Percentiles rank a stretch among this genome's conserved stretches.
Conservation (phyloP, 2,329 filamentous ascomycete genomes). For the Fusarium sambucinum region DNA sequence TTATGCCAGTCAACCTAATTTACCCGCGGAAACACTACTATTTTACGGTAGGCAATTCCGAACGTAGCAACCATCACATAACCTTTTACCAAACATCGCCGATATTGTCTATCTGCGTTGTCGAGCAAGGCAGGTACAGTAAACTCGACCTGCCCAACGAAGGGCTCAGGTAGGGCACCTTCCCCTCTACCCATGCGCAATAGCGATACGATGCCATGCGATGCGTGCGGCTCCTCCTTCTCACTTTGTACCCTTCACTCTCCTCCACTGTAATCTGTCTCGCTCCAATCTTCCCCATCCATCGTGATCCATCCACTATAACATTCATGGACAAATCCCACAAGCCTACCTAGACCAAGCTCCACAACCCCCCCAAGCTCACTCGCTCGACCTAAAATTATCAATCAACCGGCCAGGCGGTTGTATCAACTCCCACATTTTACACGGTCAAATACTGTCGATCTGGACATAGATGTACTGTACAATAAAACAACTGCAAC, state of each 20-base stretch:
- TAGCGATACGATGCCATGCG: constrained; percentile 6
- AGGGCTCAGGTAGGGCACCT: constrained; percentile 12
- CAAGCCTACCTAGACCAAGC: constrained; percentile 14
- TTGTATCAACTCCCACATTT: constrained; percentile 18
- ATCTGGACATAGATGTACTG: background rate
- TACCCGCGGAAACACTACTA: constrained; percentile 19
- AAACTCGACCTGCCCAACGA: background rate
- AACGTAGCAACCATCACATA: constrained; percentile 18
- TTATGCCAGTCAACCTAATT: constrained; percentile 36
- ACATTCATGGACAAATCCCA: constrained; percentile 44
- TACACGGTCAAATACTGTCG: background rate
- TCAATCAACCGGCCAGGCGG: constrained; percentile 21
- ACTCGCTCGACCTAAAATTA: constrained; percentile 23
- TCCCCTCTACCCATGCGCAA: background rate
- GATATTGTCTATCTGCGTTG: constrained; percentile 10
- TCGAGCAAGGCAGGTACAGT: constrained; percentile 14
- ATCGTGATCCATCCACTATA: constrained; percentile 43
- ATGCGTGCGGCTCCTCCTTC: constrained; percentile 39
- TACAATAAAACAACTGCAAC: background rate
- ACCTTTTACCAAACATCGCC: background rate
- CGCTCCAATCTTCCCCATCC: constrained; percentile 40
- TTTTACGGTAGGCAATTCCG: constrained; percentile 36
- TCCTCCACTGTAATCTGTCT: constrained; percentile 37
- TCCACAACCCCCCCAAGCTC: constrained; percentile 37
- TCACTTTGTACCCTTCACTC: constrained; percentile 33